Base-by-base conservation (phyloP, 2,329 filamentous ascomycete genomes). In the Cladobotryum protrusum region DNA sequence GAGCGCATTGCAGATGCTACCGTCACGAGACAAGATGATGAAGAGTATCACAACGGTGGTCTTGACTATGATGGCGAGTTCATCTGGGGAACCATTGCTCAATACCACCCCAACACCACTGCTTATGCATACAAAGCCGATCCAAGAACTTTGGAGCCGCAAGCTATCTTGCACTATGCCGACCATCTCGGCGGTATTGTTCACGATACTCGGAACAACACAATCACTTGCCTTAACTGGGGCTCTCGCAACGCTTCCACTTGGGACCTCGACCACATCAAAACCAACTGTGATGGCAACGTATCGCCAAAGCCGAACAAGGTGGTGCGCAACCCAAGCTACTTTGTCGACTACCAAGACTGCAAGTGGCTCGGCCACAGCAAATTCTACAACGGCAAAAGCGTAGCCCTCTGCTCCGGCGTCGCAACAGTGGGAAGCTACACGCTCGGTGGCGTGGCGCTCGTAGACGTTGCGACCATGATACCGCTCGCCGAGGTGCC, bases 311-410 rank as follows among this genome's bases (percentile, higher is more conserved):
- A 52, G 2, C 58, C 64, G 2, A 40, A 52, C 1, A 48, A 17
- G 2, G 51, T 57, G 0, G 54, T 61, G 1, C 56, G 53, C 5
- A 75, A 76, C 45, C 72, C 72, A 0, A 69, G 63, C 34, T 67
- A 72, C 55, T 76, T 68, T 57, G 58, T 72, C 48, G 74, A 76
- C 52, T 76, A 76, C 56, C 73, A 77, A 58, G 74, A 77, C 63
- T 77, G 73, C 62, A 77, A 77, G 56, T 76, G 70, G 59, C 61
- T 77, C 1, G 74, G 73, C 4, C 67, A 66, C 54, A 65, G 67
- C 13, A 52, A 57, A 9, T 52, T 61, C 5, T 71, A 72, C 43
- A 55, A 55, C n/a, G 57, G 52, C n/a, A 63, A 65, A 35, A 63
- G 67, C 13, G 59, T 76, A 9, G 75, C 75, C 72, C 63, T 77